Conservation (phyloP, 768 basidiomycete species). For the Brasilioporus rufonigricans region DNA sequence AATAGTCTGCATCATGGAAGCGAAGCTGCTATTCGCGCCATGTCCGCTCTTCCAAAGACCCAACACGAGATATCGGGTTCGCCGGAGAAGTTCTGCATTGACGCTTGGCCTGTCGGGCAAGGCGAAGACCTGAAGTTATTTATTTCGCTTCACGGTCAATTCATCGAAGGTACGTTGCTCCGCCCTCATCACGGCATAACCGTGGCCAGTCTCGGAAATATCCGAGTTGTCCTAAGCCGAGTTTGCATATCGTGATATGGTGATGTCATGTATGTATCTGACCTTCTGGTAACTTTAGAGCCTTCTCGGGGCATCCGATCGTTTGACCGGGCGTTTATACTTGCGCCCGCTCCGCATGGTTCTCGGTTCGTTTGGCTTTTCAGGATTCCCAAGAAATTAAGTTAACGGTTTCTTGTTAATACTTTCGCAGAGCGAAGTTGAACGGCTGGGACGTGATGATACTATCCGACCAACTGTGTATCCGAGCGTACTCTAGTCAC, state of each 20-base stretch:
- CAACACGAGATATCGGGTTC: slow-evolving; percentile 79
- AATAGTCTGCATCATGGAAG: slow-evolving; percentile 71
- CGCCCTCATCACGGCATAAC: slow-evolving; percentile 7
- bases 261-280: slow-evolving; percentile 19
- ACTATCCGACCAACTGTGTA: slow-evolving; percentile 81
- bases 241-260: slow-evolving; percentile 1
- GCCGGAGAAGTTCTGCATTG: slow-evolving; percentile 81
- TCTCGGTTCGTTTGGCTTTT: slow-evolving; percentile 63
- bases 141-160: slow-evolving; percentile 84
- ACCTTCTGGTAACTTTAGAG: slow-evolving; percentile 38
- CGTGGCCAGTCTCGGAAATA: slow-evolving; percentile 9
- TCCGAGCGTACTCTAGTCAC: slow-evolving; percentile 81
- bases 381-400: not conserved
- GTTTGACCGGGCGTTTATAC: slow-evolving; percentile 89
- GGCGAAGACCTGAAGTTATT: slow-evolving; percentile 57
- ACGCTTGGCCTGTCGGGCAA: slow-evolving; percentile 75
- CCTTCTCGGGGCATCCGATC: slow-evolving; percentile 80
- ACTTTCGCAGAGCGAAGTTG: slow-evolving; percentile 57
- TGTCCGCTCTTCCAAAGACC: slow-evolving; percentile 69
- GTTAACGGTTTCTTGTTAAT: slow-evolving; percentile 11
- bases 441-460: slow-evolving; percentile 90
- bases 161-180: slow-evolving; percentile 74
- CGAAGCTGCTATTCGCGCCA: slow-evolving; percentile 57
- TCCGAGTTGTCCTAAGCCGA: slow-evolving; percentile 9
- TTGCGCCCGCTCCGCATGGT: slow-evolving; percentile 75